Base-by-base conservation (phyloP, 768 basidiomycete genomes). In the Russula sp. region DNA sequence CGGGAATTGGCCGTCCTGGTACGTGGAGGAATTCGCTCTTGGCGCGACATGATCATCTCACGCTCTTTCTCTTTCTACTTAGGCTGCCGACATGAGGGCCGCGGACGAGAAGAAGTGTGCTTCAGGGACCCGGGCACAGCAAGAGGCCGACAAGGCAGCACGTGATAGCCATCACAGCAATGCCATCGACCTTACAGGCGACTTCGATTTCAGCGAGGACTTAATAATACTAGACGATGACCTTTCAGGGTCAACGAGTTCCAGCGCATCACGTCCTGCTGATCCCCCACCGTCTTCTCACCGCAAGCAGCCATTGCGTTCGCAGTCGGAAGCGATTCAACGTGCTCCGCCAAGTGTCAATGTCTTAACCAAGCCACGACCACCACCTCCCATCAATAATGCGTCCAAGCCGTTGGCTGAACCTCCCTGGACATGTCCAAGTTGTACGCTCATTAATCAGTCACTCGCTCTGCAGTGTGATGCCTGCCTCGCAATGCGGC, bases 1-100 rank as follows among this genome's bases (percentile, higher is more conserved):
- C 78, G 88, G 64, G 88, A 96, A 72, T 76, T 93, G 44, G 84
- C 91, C 28, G 90, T 87, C 13, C 80, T 82, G 76, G 87, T 87
- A 67, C 70, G 84, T 74, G 5, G 44, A 52, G 26, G 49, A 26
- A 14, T 46, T 13, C n/a, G 56, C 58, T 53, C 8, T 36, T 5
- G 26, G 11, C 20, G n/a, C 10, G 44, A 46, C 28, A 14, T n/a
- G 34, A 3, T 22, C 16, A 57, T 28, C 53, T 48, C 14, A 53
- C 11, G 0, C 1, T 7, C 16, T 16, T 40, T 3, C 40, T 48
- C 62, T 51, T 64, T 44, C 34, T n/a, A 49, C 56, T 14, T 70
- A 97, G 94, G 95, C 95, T 55, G 95, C 95, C 0, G 93, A 95
- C 71, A 81, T 88, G 61, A 79, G 95, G 66, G 77, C 79, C 14